These are phyloP conservation scores for Phyllosticta ampelicida DNA, from an alignment of 2,329 filamentous ascomycete species.

Conservation along the genomic window DNA sequence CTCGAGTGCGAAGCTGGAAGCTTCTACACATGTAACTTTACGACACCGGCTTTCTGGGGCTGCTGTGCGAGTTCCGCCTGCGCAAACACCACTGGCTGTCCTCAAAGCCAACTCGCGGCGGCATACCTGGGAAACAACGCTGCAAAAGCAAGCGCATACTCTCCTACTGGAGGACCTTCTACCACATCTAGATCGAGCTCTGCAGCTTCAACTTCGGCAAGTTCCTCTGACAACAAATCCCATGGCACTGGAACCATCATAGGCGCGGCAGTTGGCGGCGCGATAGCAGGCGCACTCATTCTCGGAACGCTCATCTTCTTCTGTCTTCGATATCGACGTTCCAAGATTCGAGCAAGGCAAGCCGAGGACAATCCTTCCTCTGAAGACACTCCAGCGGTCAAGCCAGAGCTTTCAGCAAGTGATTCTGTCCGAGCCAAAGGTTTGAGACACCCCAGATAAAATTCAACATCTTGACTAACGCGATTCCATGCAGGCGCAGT, in stretches of 20 bases:
- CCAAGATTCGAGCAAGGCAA: background rate
- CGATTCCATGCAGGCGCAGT: background rate
- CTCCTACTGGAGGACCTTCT: slow-evolving; percentile 1
- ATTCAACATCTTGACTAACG: background rate
- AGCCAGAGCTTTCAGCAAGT: background rate
- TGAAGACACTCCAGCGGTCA: background rate
- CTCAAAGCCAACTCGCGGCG: slow-evolving; percentile 17
- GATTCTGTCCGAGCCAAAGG: background rate
- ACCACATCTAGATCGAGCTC: slow-evolving; percentile 5
- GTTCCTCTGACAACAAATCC: background rate
- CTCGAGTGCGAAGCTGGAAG: slow-evolving; percentile 21
- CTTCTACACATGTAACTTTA: slow-evolving; percentile 28
- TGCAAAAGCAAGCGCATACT: slow-evolving; percentile 16
- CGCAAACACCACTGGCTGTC: slow-evolving; percentile 17
- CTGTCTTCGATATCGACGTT: background rate
- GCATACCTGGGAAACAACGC: slow-evolving; percentile 18
- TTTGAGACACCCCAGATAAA: background rate
- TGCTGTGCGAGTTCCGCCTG: slow-evolving; percentile 31
- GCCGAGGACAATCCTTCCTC: background rate
- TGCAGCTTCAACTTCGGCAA: background rate
- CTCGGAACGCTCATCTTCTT: slow-evolving; percentile 16
- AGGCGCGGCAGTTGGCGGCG: slow-evolving; percentile 22
- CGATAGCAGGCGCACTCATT: slow-evolving; percentile 15
- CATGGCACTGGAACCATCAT: slow-evolving; percentile 16
- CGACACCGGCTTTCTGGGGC: slow-evolving; percentile 24